A percentile compares a stretch with the other conserved stretches of the same genome.
Conservation (phyloP, 2,329 filamentous ascomycete species). For the Ophiocordyceps robertsii region DNA sequence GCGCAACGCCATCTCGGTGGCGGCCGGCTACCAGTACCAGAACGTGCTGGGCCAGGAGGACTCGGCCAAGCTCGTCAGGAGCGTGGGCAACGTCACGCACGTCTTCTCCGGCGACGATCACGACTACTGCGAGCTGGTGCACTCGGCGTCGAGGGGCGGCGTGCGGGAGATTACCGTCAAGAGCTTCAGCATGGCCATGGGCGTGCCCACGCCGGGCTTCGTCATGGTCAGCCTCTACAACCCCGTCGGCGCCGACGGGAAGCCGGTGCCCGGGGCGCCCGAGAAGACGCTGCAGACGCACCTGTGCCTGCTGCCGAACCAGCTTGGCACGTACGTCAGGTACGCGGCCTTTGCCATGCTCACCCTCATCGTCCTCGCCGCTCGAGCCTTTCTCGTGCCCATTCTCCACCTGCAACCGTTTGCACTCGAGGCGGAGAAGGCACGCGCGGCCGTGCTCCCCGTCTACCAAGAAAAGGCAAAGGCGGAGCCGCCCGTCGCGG, state of each 20-base stretch:
- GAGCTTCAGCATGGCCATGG: conserved; percentile 92
- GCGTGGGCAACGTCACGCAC: conserved; percentile 68
- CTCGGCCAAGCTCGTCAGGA: conserved; percentile 61
- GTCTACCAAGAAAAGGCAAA: conserved; percentile 42
- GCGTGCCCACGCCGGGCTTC: conserved; percentile 76
- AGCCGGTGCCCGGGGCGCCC: conserved; percentile 28
- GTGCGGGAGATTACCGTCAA: conserved; percentile 87
- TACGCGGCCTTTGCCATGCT: conserved; percentile 55
- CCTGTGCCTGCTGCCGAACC: conserved; percentile 80
- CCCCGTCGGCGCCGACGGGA: conserved; percentile 54
- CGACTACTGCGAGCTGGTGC: conserved; percentile 87
- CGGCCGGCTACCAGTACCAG: conserved; percentile 85
- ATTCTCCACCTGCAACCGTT: conserved; percentile 39
- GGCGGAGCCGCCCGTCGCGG: conserved; percentile 22
- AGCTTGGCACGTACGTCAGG: conserved; percentile 68
- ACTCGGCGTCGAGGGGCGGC: conserved; percentile 52
- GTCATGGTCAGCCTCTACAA: conserved; percentile 86
- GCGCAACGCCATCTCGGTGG: conserved; percentile 65
- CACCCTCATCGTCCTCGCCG: conserved; percentile 33
- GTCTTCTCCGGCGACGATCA: conserved; percentile 96
- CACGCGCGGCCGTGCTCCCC: conserved; percentile 18
- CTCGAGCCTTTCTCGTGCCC: conserved; percentile 44
- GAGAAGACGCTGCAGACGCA: conserved; percentile 67
- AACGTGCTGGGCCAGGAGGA: conserved; percentile 74
- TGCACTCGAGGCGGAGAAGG: conserved; percentile 29